Conservation (phyloP, 805 yeast species). For the Torulaspora indica region DNA sequence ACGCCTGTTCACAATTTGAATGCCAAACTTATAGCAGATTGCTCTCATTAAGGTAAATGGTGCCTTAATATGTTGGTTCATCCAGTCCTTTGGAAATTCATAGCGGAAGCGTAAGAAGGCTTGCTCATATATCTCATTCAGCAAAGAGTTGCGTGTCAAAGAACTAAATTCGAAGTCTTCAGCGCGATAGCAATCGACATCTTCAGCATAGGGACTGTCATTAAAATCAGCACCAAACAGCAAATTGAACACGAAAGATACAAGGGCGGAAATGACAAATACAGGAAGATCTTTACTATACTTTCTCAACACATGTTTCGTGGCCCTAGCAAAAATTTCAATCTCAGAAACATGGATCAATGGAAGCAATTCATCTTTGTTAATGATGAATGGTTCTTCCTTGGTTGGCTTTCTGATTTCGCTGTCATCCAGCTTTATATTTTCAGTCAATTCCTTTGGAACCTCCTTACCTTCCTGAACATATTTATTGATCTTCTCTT, state of each 20-base stretch:
- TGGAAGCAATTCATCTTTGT: conserved; percentile 40
- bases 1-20: conserved; percentile 63
- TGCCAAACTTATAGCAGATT: conserved; percentile 72
- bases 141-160: conserved; percentile 46
- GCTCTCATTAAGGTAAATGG: conserved; percentile 55
- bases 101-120: conserved; percentile 62
- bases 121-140: conserved; percentile 45
- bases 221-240: conserved; percentile 53
- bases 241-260: conserved; percentile 68
- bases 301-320: conserved; percentile 66
- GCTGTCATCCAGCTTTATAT: conserved; percentile 32
- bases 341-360: conserved; percentile 43
- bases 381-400: conserved; percentile 34
- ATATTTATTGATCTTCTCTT: conserved; percentile 33
- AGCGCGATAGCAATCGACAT: conserved; percentile 46
- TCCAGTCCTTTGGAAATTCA: conserved; percentile 49
- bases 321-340: conserved; percentile 77
- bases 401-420: conserved; percentile 37
- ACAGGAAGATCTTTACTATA: conserved; percentile 46
- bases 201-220: conserved; percentile 37
- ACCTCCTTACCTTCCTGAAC: conserved; percentile 35
- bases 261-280: conserved; percentile 52
- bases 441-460: conserved; percentile 35
- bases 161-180: conserved; percentile 41
- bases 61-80: conserved; percentile 34